Evolutionary conservation across 148 eudicot species (phyloP).

Genomic region (Camellia sinensis): DNA sequence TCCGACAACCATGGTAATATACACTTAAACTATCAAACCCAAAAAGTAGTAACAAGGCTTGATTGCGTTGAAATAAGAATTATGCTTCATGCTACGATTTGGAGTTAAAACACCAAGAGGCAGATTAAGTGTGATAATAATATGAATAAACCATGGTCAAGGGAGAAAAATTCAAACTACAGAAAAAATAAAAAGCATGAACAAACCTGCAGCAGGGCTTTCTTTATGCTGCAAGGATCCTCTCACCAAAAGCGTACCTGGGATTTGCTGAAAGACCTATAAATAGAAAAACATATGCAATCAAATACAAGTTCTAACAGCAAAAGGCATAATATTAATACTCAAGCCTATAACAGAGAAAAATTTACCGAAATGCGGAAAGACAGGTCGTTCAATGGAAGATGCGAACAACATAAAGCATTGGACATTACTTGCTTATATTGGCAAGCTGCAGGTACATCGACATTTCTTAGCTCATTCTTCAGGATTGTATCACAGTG

Average conservation of each 20-base stretch:
- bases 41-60: background rate
- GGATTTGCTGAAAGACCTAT: slow-evolving; percentile 90
- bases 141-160: background rate
- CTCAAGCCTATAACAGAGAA: background rate
- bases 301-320: slow-evolving; percentile 5
- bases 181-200: background rate
- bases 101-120: background rate
- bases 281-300: background rate
- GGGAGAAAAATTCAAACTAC: background rate
- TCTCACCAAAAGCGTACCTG: slow-evolving; percentile 80
- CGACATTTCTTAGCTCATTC: slow-evolving; percentile 29
- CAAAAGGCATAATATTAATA: slow-evolving; percentile 1
- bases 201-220: slow-evolving; percentile 45
- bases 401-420: slow-evolving; percentile 23
- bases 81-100: background rate
- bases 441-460: slow-evolving; percentile 24
- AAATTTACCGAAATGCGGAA: slow-evolving; percentile 62
- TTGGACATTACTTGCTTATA: slow-evolving; percentile 20
- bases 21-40: background rate
- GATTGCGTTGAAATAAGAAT: background rate
- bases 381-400: slow-evolving; percentile 24
- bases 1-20: too few relatives aligned
- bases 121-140: background rate
- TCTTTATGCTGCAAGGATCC: slow-evolving; percentile 62
- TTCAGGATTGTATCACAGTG: slow-evolving; percentile 53